Evolutionary conservation across 306 rosid genomes (phyloP), one percentile per base, ranked within the genome.

Genomic region (Comarum palustre): DNA sequence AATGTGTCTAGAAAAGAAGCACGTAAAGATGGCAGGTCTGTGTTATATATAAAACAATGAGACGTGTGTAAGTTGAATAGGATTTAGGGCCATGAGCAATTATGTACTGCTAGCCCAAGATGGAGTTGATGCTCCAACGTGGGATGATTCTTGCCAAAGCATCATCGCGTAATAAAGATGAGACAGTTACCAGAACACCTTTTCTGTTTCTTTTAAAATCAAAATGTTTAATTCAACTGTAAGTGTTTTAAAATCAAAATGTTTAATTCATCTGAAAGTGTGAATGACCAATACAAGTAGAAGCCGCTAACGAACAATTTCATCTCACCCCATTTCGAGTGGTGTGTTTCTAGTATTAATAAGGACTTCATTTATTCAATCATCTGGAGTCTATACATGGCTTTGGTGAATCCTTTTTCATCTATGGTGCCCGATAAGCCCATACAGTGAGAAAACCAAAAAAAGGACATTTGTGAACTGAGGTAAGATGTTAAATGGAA

Each of bases 1-100:
- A 22, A 69, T 64, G 65, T 70, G 39, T 81, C 66, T 42, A 13
- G 2, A 17, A 41, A 27, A 46, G 47, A 57, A 15, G 71, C 94
- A 92, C 77, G 87, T 75, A 90, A 92, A 90, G 96, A 92, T 76
- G 68, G 79, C 77, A 57, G 39, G 64, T 11, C 45, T 65, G 36
- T 71, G 69, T 24, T 72, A 60, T 73, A 29, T 74, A 73, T 73
- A 65, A 72, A 77, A 61, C 68, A 80, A 76, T 48, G 62, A 68
- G 67, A 55, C 70, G 78, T 85, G 66, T 82, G 78, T 39, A 61
- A 61, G 54, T 83, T 79, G 68, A 72, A 52, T 48, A 71, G 43
- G 83, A 38, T 86, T 86, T 90, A 87, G 93, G 86, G 46, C 14
- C 12, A 42, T 42, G 46, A 42, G 46, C 46, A 8, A 42, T 42